Conservation (phyloP, 2,329 filamentous ascomycete species). For the Paraphaeosphaeria sporulosa region DNA sequence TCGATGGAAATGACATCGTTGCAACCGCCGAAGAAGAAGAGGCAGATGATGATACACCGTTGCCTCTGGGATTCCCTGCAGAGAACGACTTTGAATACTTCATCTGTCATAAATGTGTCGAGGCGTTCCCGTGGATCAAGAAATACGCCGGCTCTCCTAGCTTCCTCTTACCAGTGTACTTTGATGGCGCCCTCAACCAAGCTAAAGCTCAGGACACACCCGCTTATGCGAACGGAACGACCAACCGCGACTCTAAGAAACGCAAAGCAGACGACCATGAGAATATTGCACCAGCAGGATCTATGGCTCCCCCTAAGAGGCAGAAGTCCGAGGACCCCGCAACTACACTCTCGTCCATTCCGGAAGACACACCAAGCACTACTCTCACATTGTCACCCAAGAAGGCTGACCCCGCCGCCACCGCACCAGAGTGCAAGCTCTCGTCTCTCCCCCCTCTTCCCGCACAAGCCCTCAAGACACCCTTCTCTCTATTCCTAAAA, state of each 20-base stretch:
- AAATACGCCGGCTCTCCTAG: slow-evolving; percentile 80
- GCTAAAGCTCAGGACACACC: slow-evolving; percentile 17
- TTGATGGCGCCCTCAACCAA: slow-evolving; percentile 38
- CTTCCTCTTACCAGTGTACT: slow-evolving; percentile 78
- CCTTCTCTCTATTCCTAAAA: slow-evolving; percentile 83
- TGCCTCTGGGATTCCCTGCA: slow-evolving; percentile 84
- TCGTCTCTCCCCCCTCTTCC: slow-evolving; percentile 65
- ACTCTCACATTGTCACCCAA: slow-evolving; percentile 39
- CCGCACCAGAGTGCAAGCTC: slow-evolving; percentile 65
- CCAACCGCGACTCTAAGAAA: slow-evolving; percentile 47
- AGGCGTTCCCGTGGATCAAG: slow-evolving; percentile 90
- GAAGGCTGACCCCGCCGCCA: slow-evolving; percentile 21
- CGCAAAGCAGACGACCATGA: slow-evolving; percentile 56
- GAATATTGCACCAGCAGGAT: slow-evolving; percentile 20
- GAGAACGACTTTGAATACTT: slow-evolving; percentile 91
- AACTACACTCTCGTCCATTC: slow-evolving; percentile 45
- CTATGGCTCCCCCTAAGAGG: slow-evolving; percentile 38
- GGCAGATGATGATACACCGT: slow-evolving; percentile 65
- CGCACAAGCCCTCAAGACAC: slow-evolving; percentile 57
- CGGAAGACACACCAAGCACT: slow-evolving; percentile 29
- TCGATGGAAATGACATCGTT: slow-evolving; percentile 44
- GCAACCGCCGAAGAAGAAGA: slow-evolving; percentile 62
- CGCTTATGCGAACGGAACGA: slow-evolving; percentile 23
- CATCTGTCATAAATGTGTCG: slow-evolving; percentile 92
- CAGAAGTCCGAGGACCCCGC: slow-evolving; percentile 46